A percentile compares a stretch with the other conserved stretches of the same genome.
Evolutionary conservation across 2,329 filamentous ascomycete species (phyloP).

Genomic region (Davidsoniella neocaledoniae): DNA sequence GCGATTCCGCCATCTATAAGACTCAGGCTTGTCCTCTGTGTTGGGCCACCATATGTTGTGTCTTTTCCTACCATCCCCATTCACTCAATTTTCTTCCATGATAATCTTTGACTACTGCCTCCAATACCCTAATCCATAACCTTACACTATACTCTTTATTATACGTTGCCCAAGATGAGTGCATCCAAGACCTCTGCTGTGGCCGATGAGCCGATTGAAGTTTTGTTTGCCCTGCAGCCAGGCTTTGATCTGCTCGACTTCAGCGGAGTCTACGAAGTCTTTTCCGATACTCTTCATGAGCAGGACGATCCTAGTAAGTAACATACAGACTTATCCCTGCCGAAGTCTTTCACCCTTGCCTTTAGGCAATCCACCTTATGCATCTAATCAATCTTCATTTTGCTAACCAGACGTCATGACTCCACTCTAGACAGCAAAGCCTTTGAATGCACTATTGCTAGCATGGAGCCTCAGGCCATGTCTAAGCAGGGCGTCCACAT

Average conservation of each 20-base stretch:
- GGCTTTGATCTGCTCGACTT: constrained; percentile 45
- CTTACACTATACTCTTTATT: constrained; percentile 2
- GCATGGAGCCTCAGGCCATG: constrained; percentile 35
- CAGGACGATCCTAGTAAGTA: constrained; percentile 34
- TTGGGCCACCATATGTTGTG: too few relatives aligned
- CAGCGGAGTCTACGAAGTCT: constrained; percentile 36
- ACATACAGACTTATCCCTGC: background rate
- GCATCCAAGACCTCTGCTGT: constrained; percentile 40
- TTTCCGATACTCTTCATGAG: constrained; percentile 34
- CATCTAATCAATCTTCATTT: background rate
- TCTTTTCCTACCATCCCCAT: background rate
- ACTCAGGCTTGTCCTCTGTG: background rate
- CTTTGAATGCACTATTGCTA: constrained; percentile 41
- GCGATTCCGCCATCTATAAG: background rate
- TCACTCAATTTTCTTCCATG: background rate
- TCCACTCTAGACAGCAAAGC: constrained; percentile 31
- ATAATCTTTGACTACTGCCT: background rate
- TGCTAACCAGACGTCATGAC: background rate
- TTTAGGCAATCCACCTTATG: background rate
- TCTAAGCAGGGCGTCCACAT: constrained; percentile 50
- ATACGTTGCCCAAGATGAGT: constrained; percentile 32
- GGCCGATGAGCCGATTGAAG: constrained; percentile 41
- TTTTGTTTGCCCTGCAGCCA: constrained; percentile 42
- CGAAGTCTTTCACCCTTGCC: background rate
- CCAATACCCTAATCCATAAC: background rate